These are phyloP conservation scores for Litchi chinensis DNA, from an alignment of 345 rosid genomes.

Conservation along the genomic window DNA sequence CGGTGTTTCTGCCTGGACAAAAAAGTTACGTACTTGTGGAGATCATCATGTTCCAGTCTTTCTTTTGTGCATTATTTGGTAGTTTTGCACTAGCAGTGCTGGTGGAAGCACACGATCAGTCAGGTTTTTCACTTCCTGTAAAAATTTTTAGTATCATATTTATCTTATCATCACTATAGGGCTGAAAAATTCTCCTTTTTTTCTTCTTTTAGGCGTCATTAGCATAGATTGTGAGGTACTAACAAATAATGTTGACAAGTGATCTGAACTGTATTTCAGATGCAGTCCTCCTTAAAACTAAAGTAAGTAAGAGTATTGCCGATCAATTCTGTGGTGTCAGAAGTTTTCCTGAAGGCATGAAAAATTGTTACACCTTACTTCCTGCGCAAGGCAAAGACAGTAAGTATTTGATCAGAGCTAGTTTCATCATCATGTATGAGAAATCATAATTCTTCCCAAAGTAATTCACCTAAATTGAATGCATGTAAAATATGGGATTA, in stretches of 20 bases:
- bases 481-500: not conserved
- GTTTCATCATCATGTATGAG: not conserved
- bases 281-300: not conserved
- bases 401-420: not conserved
- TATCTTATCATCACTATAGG: not conserved
- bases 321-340: not conserved
- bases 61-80: not conserved
- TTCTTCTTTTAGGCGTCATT: not conserved
- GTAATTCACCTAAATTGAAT: not conserved
- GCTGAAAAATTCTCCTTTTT: not conserved
- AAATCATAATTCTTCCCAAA: not conserved
- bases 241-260: not conserved
- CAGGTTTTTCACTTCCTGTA: constrained; percentile 14
- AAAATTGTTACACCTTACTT: not conserved
- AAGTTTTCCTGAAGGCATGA: not conserved
- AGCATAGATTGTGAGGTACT: constrained; percentile 1
- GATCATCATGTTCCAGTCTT: not conserved
- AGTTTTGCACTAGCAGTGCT: not conserved
- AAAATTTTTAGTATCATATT: not conserved
- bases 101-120: constrained; percentile 22
- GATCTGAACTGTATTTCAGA: not conserved
- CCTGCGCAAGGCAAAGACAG: not conserved
- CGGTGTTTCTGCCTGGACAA: no score
- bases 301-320: no score
- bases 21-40: not conserved